Evolutionary conservation across 768 basidiomycete species (phyloP).

Genomic region (Neoboletus subvelutipes): DNA sequence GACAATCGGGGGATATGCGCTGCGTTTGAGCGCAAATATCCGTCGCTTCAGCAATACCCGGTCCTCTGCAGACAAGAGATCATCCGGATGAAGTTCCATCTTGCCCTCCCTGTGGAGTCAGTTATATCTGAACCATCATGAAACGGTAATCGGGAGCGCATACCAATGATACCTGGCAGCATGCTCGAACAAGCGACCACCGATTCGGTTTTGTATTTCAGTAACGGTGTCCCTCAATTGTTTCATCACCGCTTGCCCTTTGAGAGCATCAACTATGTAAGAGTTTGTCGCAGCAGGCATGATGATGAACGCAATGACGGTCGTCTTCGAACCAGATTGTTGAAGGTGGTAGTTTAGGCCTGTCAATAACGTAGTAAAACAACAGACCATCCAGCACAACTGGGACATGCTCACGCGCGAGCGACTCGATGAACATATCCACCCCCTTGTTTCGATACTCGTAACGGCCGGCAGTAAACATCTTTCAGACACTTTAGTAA

Average conservation of each 20-base stretch:
- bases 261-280: constrained; percentile 96
- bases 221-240: constrained; percentile 94
- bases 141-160: constrained; percentile 25
- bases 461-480: constrained; percentile 99
- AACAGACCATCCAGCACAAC: neutral
- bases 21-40: constrained; percentile 93
- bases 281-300: constrained; percentile 97
- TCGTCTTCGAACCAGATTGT: constrained; percentile 64
- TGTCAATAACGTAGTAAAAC: constrained; percentile 10
- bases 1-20: constrained; percentile 91
- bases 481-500: constrained; percentile 42
- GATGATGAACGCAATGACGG: constrained; percentile 97
- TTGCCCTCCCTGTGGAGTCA: constrained; percentile 58
- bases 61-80: constrained; percentile 87
- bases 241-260: constrained; percentile 96
- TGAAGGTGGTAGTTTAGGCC: constrained; percentile 64
- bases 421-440: constrained; percentile 98
- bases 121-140: neutral
- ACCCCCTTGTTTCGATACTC: constrained; percentile 99
- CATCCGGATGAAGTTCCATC: constrained; percentile 67
- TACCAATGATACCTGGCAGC: constrained; percentile 91
- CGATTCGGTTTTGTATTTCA: constrained; percentile 92
- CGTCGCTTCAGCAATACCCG: constrained; percentile 93
- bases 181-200: constrained; percentile 89
- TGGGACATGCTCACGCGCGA: constrained; percentile 66